These are phyloP conservation scores for Clonostachys rhizophaga DNA, from an alignment of 2,329 filamentous ascomycete species.

Conservation along the genomic window DNA sequence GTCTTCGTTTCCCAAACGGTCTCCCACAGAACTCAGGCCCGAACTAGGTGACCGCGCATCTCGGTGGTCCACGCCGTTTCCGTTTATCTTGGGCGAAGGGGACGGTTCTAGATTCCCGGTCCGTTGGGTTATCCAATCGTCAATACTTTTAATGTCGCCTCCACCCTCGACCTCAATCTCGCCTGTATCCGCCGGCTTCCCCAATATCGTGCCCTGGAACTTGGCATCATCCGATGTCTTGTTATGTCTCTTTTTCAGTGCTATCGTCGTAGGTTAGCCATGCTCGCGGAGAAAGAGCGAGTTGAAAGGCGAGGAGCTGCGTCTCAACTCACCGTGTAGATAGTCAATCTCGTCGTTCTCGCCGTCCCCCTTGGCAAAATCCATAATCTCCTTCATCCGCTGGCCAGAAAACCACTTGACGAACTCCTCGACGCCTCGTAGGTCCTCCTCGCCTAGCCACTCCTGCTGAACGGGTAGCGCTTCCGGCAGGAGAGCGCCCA, in stretches of 20 bases:
- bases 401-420: conserved; percentile 73
- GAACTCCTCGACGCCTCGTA: conserved; percentile 73
- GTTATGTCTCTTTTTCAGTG: conserved; percentile 87
- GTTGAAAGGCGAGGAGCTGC: conserved; percentile 3
- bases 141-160: conserved; percentile 18
- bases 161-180: conserved; percentile 78
- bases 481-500: conserved; percentile 68
- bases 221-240: conserved; percentile 84
- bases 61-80: conserved; percentile 6
- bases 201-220: conserved; percentile 80
- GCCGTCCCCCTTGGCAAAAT: conserved; percentile 71
- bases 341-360: conserved; percentile 65
- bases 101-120: conserved; percentile 4
- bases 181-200: conserved; percentile 65
- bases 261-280: conserved; percentile 17
- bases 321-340: conserved; percentile 48
- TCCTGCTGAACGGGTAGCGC: conserved; percentile 63
- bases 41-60: conserved; percentile 46
- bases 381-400: conserved; percentile 72
- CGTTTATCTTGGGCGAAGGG: conserved; percentile 1
- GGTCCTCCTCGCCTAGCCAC: conserved; percentile 70
- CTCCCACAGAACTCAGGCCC: conserved; percentile 52
- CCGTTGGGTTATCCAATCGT: conserved; percentile 28
- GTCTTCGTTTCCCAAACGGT: conserved; percentile 21
- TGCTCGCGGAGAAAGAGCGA: conserved; percentile 19